Evolutionary conservation across 208 protist genomes (phyloP), one percentile per base, ranked within the genome.

Genomic region (Leptomonas seymouri): DNA sequence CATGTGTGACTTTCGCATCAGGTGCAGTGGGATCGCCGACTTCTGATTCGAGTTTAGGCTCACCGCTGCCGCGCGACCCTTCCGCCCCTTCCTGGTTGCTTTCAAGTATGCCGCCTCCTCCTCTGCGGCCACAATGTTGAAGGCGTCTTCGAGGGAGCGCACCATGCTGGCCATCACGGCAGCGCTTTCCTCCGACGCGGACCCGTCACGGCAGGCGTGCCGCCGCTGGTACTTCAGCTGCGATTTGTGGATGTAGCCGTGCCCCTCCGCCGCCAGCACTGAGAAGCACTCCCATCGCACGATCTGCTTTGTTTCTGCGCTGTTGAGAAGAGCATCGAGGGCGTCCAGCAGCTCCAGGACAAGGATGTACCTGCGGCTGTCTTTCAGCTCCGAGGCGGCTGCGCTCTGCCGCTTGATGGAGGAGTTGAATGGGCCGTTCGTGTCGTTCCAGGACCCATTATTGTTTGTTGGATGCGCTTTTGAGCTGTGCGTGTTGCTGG

Each of bases 181-280:
- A 0, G 81, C 77, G 18, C 61, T 69, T 25, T 21, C 62, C 42
- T 75, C 51, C 28, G 71, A 28, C 23, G 42, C 71, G 6, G 71
- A 76, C 23, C 71, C 71, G 20, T 70, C 62, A 5, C 71, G 60
- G 62, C 65, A 76, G 20, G 54, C 71, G 50, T 56, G 39, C 59
- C 56, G 71, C 0, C 82, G 82, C 59, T 90, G 30, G 16, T 41
- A 51, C 27, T 46, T 67, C 42, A 94, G 68, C 30, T 78, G 68
- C 20, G 78, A 42, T 69, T 88, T 91, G 78, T 93, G 86, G n/a
- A 95, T 91, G 70, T 86, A 95, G 21, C 83, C 86, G 50, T 90
- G 74, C 7, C 62, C 82, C 62, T 91, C 82, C 9, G 34, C 57
- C 36, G 78, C 75, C 64, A 93, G 53, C 23, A 84, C 67, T 44